These are phyloP conservation scores for Xylariales sp. DNA, from an alignment of 2,329 filamentous ascomycete genomes.

Conservation along the genomic window DNA sequence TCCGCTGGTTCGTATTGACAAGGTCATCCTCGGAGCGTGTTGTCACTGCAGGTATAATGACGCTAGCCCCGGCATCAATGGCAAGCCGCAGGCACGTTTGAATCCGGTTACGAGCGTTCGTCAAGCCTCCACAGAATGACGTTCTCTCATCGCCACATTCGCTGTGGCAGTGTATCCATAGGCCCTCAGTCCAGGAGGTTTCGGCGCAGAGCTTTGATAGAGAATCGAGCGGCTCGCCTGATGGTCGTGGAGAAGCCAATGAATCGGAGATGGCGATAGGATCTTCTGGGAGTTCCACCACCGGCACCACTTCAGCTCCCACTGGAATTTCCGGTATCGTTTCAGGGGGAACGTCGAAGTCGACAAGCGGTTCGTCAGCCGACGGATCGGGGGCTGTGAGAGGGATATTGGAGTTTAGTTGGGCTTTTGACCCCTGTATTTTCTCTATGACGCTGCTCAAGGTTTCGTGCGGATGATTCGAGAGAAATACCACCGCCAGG, in stretches of 20 bases:
- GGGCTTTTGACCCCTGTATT: too few species aligned
- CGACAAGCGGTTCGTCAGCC: too few species aligned
- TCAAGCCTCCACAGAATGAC: slow-evolving; percentile 8
- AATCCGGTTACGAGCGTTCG: slow-evolving; percentile 8
- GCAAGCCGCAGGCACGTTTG: slow-evolving; percentile 10
- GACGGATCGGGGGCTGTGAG: too few species aligned
- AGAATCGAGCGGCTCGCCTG: not conserved
- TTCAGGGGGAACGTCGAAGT: too few species aligned
- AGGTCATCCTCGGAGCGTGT: not conserved
- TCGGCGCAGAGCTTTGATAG: slow-evolving; percentile 9
- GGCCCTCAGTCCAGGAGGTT: slow-evolving; percentile 8
- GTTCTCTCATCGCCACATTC: slow-evolving; percentile 4
- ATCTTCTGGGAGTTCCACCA: too few species aligned
- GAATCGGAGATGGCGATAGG: not conserved
- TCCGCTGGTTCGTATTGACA: not conserved
- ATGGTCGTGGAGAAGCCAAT: not conserved
- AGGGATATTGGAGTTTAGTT: too few species aligned
- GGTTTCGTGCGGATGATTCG: too few species aligned
- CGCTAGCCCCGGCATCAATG: slow-evolving; percentile 7
- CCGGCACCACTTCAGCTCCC: too few species aligned
- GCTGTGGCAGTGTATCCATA: slow-evolving; percentile 9
- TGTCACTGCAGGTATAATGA: slow-evolving; percentile 5
- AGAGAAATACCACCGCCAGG: too few species aligned
- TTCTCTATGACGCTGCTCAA: too few species aligned
- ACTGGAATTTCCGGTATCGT: too few species aligned